Percentiles rank a stretch among this genome's conserved stretches.
Evolutionary conservation across 306 rosid species (phyloP).

Genomic region (Malus asiatica): DNA sequence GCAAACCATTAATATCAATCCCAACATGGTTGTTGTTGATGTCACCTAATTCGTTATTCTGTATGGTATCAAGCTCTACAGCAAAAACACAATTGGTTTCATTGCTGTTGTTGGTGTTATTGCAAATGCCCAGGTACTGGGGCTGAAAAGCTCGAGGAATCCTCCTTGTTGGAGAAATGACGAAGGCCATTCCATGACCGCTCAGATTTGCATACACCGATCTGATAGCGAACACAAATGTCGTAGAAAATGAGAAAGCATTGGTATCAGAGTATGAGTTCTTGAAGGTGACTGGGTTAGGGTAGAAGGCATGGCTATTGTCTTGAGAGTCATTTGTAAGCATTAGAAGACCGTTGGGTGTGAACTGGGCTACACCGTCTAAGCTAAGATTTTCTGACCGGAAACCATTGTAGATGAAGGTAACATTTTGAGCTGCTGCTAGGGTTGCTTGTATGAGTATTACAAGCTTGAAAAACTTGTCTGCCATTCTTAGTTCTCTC

Average conservation of each 20-base stretch:
- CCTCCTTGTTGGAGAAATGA: slow-evolving; percentile 2
- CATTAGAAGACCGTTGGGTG: slow-evolving; percentile 37
- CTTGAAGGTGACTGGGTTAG: slow-evolving; percentile 36
- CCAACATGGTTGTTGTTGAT: slow-evolving; percentile 43
- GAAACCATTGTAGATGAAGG: slow-evolving; percentile 46
- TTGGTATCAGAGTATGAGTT: slow-evolving; percentile 16
- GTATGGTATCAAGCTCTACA: slow-evolving; percentile 30
- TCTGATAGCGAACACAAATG: slow-evolving; percentile 58
- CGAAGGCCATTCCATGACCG: slow-evolving; percentile 12
- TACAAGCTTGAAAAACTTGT: slow-evolving; percentile 27
- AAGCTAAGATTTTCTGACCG: slow-evolving; percentile 24
- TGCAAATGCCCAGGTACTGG: slow-evolving; percentile 4
- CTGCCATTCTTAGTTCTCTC: background rate
- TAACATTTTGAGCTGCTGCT: slow-evolving; percentile 18
- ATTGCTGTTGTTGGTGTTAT: background rate
- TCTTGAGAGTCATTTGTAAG: slow-evolving; percentile 48
- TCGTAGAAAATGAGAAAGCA: slow-evolving; percentile 45
- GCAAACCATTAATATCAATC: slow-evolving; percentile 47
- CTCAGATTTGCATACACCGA: slow-evolving; percentile 30
- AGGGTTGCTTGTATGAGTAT: background rate
- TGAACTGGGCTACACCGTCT: slow-evolving; percentile 42
- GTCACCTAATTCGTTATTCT: background rate
- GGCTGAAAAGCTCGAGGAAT: background rate
- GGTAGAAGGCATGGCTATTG: slow-evolving; percentile 52
- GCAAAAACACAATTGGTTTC: slow-evolving; percentile 32